phyloP scores from a whole-genome alignment of 345 rosid species.

The Triadica sebifera region DNA sequence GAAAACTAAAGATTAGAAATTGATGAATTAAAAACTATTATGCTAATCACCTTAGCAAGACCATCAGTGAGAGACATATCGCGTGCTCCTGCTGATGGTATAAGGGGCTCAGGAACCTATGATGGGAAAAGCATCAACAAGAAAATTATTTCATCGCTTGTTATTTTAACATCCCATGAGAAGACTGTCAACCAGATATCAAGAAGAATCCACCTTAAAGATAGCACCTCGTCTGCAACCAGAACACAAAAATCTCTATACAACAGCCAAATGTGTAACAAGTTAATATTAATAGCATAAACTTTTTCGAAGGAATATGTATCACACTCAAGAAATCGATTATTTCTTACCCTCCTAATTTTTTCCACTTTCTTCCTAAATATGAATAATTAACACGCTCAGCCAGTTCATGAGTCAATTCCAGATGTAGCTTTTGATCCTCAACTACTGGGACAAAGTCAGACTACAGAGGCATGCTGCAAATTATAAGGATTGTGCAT shows the following conservation, averaged over 20 bases:
- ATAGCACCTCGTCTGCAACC: constrained; percentile 61
- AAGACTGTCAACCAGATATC: constrained; percentile 23
- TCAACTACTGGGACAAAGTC: constrained; percentile 96
- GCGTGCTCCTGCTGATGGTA: constrained; percentile 83
- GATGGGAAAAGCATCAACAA: constrained; percentile 20
- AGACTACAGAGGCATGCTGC: constrained; percentile 62
- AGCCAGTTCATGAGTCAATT: constrained; percentile 83
- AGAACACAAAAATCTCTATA: constrained; percentile 21
- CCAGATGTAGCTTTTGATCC: constrained; percentile 95
- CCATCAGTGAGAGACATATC: constrained; percentile 94
- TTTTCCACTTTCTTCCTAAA: constrained; percentile 97
- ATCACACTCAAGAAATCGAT: constrained; percentile 8
- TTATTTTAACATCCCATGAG: constrained; percentile 21
- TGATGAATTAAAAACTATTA: constrained; percentile 9
- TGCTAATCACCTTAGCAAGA: constrained; percentile 67
- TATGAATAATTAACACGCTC: constrained; percentile 72
- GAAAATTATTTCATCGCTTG: constrained; percentile 7
- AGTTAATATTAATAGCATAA: constrained; percentile 1
- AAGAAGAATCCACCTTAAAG: constrained; percentile 62
- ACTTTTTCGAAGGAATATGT: constrained; percentile 8
- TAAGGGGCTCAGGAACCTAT: constrained; percentile 85
- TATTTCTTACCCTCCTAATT: constrained; percentile 74
- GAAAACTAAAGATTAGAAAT: constrained; percentile 1
- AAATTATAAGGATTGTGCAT: constrained; percentile 40
- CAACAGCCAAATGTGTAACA: not conserved